Percentiles rank a stretch among this genome's conserved stretches.
Conservation (phyloP, 2,329 filamentous ascomycete species). For the Penicillium sp. region DNA sequence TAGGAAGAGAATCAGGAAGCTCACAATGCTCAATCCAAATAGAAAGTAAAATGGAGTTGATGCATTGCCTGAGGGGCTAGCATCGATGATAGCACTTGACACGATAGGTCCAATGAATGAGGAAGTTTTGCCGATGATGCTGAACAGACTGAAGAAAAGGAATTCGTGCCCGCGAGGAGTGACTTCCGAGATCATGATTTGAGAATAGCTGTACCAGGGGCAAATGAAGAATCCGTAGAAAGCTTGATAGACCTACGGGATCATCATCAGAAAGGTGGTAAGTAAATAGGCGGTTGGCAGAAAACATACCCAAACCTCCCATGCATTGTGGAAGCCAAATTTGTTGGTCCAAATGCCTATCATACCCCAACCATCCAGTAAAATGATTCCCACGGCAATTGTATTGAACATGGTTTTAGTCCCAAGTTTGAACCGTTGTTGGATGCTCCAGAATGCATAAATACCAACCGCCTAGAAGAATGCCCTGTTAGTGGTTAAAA, state of each 20-base stretch:
- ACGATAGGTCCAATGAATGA: conserved; percentile 70
- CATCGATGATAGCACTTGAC: conserved; percentile 69
- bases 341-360: conserved; percentile 58
- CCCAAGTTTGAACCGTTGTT: conserved; percentile 59
- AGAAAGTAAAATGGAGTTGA: conserved; percentile 68
- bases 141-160: conserved; percentile 69
- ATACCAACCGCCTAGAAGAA: conserved; percentile 54
- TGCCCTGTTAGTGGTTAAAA: not conserved
- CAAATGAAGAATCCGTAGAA: conserved; percentile 69
- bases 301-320: conserved; percentile 53
- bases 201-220: conserved; percentile 70
- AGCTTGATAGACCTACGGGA: conserved; percentile 42
- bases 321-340: conserved; percentile 56
- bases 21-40: conserved; percentile 59
- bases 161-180: conserved; percentile 69
- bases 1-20: conserved; percentile 54
- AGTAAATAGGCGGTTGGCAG: not conserved
- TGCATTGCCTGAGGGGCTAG: conserved; percentile 55
- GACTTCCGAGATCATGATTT: conserved; percentile 71
- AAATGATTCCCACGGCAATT: conserved; percentile 61
- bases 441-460: conserved; percentile 61
- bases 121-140: conserved; percentile 68
- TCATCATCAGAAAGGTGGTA: not conserved
- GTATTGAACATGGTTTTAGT: conserved; percentile 71
- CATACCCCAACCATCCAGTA: conserved; percentile 62